phyloP scores from a whole-genome alignment of 2,329 filamentous ascomycete genomes.

The Rhexocercosporidium sp. region DNA sequence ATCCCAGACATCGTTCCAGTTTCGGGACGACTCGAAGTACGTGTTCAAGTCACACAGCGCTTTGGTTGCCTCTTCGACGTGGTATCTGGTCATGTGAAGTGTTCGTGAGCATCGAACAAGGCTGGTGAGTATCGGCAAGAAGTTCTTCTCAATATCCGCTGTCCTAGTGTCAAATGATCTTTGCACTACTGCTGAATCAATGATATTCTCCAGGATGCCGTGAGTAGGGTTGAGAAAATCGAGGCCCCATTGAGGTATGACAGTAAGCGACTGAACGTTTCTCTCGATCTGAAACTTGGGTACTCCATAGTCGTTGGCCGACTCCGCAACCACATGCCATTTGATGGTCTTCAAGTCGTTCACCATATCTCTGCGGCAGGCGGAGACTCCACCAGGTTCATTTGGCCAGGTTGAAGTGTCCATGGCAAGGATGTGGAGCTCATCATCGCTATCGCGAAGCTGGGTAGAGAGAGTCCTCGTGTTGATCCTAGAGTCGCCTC shows the following conservation, averaged over 20 bases:
- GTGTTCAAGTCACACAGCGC: conserved; percentile 36
- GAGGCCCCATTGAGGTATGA: conserved; percentile 55
- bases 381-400: conserved; percentile 52
- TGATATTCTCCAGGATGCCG: conserved; percentile 52
- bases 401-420: conserved; percentile 39
- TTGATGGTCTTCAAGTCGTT: conserved; percentile 53
- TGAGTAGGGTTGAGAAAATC: conserved; percentile 55
- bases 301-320: conserved; percentile 54
- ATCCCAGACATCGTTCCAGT: conserved; percentile 53
- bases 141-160: conserved; percentile 55
- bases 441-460: conserved; percentile 44
- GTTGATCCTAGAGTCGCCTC: conserved; percentile 44
- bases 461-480: conserved; percentile 47
- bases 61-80: conserved; percentile 40
- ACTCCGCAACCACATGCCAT: conserved; percentile 56
- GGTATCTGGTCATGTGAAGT: conserved; percentile 51
- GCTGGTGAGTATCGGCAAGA: conserved; percentile 56
- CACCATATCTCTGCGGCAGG: conserved; percentile 55
- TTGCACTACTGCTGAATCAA: conserved; percentile 53
- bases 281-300: conserved; percentile 20
- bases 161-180: conserved; percentile 15
- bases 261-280: conserved; percentile 54
- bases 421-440: conserved; percentile 49
- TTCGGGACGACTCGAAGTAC: conserved; percentile 47
- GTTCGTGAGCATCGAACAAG: conserved; percentile 56